Percentiles rank a stretch among this genome's conserved stretches.
These are phyloP conservation scores for Cladosporium halotolerans DNA, from an alignment of 2,329 filamentous ascomycete genomes.

Conservation along the genomic window DNA sequence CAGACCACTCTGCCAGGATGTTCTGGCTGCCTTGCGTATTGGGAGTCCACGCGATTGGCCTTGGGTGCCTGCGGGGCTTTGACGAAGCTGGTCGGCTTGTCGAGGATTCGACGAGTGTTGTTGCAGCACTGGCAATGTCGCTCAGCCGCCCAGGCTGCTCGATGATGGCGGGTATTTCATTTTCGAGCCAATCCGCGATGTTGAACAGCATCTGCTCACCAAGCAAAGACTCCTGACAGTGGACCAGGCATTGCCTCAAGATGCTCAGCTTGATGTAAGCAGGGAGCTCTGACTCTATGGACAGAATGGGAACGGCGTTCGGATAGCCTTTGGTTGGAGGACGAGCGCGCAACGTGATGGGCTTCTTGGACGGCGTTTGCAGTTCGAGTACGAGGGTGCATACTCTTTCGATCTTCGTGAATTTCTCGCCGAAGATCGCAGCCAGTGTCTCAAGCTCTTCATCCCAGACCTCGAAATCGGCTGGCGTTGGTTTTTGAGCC, in stretches of 20 bases:
- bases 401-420: constrained; percentile 45
- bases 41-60: constrained; percentile 58
- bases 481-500: constrained; percentile 27
- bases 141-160: constrained; percentile 75
- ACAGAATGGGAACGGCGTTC: constrained; percentile 58
- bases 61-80: constrained; percentile 37
- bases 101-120: constrained; percentile 46
- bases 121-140: constrained; percentile 73
- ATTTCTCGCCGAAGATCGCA: constrained; percentile 76
- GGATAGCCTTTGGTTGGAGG: constrained; percentile 68
- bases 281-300: constrained; percentile 63
- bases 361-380: constrained; percentile 36
- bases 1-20: constrained; percentile 58
- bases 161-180: constrained; percentile 74
- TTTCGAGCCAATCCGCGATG: constrained; percentile 84
- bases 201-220: constrained; percentile 91
- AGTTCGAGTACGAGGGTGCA: constrained; percentile 65
- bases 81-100: constrained; percentile 23
- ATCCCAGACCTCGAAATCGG: constrained; percentile 56
- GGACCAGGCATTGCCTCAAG: constrained; percentile 66
- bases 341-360: constrained; percentile 59
- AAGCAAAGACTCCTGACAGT: constrained; percentile 63
- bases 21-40: constrained; percentile 54
- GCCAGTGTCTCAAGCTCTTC: constrained; percentile 80
- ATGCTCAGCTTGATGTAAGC: constrained; percentile 92